Evolutionary conservation across 495 filamentous ascomycete species (phyloP).

Genomic region (Hypoxylon intermedium): DNA sequence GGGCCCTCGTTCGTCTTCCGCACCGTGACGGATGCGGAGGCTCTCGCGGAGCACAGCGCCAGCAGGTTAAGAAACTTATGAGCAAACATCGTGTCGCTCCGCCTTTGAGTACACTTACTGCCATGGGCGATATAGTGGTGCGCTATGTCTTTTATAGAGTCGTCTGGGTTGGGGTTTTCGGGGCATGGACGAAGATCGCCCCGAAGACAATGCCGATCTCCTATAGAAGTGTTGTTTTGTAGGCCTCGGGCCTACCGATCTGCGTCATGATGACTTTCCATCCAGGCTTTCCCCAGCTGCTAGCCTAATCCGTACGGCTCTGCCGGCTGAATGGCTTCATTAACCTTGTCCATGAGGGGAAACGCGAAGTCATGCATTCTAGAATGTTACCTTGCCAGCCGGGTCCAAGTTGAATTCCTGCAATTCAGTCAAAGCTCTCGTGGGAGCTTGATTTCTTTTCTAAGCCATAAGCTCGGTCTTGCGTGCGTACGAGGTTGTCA

Average conservation of each 20-base stretch:
- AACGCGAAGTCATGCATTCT: not conserved
- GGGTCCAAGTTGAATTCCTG: no score
- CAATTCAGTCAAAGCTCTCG: no score
- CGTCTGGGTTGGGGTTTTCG: not conserved
- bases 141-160: not conserved
- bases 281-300: constrained; percentile 2
- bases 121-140: not conserved
- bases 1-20: constrained; percentile 42
- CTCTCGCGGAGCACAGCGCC: constrained; percentile 17
- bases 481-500: no score
- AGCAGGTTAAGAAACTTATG: constrained; percentile 7
- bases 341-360: constrained; percentile 7
- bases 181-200: constrained; percentile 4
- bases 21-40: constrained; percentile 40
- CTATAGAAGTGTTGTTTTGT: not conserved
- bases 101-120: not conserved
- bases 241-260: not conserved
- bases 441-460: no score
- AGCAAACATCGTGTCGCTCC: constrained; percentile 14
- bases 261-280: constrained; percentile 11
- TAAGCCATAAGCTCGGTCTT: no score
- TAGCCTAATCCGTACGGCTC: constrained; percentile 26
- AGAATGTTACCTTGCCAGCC: no score
- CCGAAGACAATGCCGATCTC: constrained; percentile 17
- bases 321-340: constrained; percentile 19